Conservation (phyloP, 1,284 basidiomycete genomes). For the Wallemia mellicola region DNA sequence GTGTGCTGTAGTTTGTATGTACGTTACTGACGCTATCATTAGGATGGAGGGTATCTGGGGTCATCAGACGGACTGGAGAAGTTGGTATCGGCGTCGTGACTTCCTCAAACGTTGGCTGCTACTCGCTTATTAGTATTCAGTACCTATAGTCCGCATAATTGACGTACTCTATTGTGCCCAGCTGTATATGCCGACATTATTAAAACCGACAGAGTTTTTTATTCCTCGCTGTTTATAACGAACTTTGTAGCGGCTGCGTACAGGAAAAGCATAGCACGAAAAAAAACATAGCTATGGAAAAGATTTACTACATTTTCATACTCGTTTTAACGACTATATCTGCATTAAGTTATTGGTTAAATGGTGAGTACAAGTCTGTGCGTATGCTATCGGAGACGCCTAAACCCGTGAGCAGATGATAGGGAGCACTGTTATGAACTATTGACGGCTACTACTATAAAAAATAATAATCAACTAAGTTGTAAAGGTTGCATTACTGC, state of each 20-base stretch:
- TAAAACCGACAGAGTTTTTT: too few relatives aligned
- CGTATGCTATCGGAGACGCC: neutral
- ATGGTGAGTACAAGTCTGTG: neutral
- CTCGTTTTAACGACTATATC: neutral
- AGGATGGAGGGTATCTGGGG: neutral
- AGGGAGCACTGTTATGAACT: neutral
- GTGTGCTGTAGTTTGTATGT: neutral
- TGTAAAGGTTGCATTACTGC: too few relatives aligned
- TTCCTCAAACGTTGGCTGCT: neutral
- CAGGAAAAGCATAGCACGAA: neutral
- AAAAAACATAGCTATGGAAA: neutral
- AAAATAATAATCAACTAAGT: too few relatives aligned
- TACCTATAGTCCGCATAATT: neutral
- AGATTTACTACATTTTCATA: neutral
- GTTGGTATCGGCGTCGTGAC: neutral
- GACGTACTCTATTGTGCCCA: too few relatives aligned
- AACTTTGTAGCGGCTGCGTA: too few relatives aligned
- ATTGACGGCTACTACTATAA: conserved; percentile 10
- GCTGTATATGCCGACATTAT: too few relatives aligned
- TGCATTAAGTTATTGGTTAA: neutral
- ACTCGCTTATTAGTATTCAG: neutral
- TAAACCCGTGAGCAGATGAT: neutral
- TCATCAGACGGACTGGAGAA: neutral
- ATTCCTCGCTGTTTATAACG: too few relatives aligned
- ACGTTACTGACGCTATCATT: neutral